Conservation (phyloP, 2,329 filamentous ascomycete genomes). For the Fusarium siculi region DNA sequence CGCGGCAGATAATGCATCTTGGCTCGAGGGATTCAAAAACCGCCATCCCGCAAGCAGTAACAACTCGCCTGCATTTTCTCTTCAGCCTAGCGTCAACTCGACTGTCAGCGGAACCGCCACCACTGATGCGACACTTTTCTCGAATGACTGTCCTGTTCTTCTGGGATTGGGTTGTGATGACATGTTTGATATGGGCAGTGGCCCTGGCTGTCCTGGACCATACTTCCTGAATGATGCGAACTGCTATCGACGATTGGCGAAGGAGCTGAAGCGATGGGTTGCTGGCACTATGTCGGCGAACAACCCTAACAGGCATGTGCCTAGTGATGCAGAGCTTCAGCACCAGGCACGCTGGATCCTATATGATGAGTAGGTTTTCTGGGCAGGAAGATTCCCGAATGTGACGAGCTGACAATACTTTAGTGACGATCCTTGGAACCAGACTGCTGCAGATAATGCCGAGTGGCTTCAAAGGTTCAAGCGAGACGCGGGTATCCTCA, state of each 20-base stretch:
- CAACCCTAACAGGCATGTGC: constrained; percentile 69
- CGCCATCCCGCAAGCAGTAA: constrained; percentile 51
- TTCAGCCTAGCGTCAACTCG: constrained; percentile 34
- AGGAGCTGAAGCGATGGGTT: constrained; percentile 64
- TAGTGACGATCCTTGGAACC: constrained; percentile 72
- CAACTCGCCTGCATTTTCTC: constrained; percentile 41
- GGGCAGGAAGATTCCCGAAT: not conserved
- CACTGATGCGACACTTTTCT: constrained; percentile 30
- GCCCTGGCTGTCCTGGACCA: constrained; percentile 36
- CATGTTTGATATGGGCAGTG: constrained; percentile 1
- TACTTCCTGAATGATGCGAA: constrained; percentile 69
- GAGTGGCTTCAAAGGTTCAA: constrained; percentile 74
- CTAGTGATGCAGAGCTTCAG: constrained; percentile 70
- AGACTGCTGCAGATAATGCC: constrained; percentile 70
- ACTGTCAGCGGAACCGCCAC: constrained; percentile 16
- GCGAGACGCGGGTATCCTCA: constrained; percentile 63
- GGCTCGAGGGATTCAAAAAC: constrained; percentile 64
- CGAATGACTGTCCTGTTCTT: constrained; percentile 21
- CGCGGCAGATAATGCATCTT: constrained; percentile 65
- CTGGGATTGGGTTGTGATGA: constrained; percentile 12
- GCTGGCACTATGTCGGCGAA: constrained; percentile 65
- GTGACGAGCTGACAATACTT: constrained; percentile 29
- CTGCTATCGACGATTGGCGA: constrained; percentile 66
- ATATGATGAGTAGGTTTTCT: constrained; percentile 66
- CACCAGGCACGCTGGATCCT: constrained; percentile 72